Evolutionary conservation across 306 rosid genomes (phyloP).

Genomic region (Vachellia collinsii): DNA sequence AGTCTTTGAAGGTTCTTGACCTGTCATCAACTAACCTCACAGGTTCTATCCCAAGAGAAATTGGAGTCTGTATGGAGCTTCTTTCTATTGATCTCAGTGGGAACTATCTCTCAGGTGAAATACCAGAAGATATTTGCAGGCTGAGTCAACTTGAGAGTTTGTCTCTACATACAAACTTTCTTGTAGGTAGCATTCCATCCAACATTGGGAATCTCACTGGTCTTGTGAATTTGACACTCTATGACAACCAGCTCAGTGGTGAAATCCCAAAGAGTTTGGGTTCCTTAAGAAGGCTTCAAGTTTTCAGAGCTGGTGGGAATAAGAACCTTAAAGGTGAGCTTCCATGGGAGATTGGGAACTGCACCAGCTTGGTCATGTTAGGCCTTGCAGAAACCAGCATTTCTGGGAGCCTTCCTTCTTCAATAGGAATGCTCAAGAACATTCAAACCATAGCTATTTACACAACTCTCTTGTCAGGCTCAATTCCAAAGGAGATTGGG

Average conservation of each 20-base stretch:
- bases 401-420: constrained; percentile 79
- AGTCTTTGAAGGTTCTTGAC: constrained; percentile 56
- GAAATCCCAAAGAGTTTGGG: constrained; percentile 85
- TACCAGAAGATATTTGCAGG: constrained; percentile 77
- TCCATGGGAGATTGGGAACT: constrained; percentile 90
- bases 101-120: constrained; percentile 69
- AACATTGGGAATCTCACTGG: constrained; percentile 73
- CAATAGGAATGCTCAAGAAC: constrained; percentile 70
- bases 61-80: constrained; percentile 68
- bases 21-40: constrained; percentile 70
- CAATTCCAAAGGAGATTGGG: constrained; percentile 86
- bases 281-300: constrained; percentile 58
- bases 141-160: constrained; percentile 61
- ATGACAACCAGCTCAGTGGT: constrained; percentile 72
- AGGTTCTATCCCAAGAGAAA: constrained; percentile 69
- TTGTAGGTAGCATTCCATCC: constrained; percentile 73
- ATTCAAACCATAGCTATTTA: constrained; percentile 76
- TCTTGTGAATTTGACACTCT: constrained; percentile 66
- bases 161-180: constrained; percentile 57
- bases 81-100: constrained; percentile 62
- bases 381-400: constrained; percentile 94
- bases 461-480: constrained; percentile 69
- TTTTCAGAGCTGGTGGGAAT: constrained; percentile 88
- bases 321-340: constrained; percentile 70
- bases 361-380: constrained; percentile 72